These are phyloP conservation scores for Parastagonospora nodorum DNA, from an alignment of 2,329 filamentous ascomycete species.

Conservation along the genomic window DNA sequence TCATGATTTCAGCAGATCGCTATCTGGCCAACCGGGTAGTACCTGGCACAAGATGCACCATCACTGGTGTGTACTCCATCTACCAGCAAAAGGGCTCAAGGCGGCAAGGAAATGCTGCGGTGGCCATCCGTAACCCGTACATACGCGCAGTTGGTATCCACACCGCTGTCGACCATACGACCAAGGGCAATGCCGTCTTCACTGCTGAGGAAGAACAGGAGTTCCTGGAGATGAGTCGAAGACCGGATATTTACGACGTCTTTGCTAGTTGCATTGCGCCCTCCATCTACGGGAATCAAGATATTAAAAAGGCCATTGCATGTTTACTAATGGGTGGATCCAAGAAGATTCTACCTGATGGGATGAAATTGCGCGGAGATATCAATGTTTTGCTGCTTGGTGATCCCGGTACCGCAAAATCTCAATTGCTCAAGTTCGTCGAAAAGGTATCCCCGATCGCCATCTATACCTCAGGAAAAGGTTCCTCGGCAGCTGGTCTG, in stretches of 20 bases:
- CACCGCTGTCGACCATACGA: conserved; percentile 85
- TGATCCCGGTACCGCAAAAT: conserved; percentile 98
- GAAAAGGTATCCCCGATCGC: conserved; percentile 95
- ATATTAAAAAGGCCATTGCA: conserved; percentile 97
- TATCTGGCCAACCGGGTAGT: conserved; percentile 96
- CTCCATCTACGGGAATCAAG: conserved; percentile 92
- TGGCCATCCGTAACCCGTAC: conserved; percentile 95
- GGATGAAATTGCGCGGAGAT: conserved; percentile 96
- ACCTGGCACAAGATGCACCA: conserved; percentile 88
- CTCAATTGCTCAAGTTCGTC: conserved; percentile 94
- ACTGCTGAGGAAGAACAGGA: conserved; percentile 97
- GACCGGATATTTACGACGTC: conserved; percentile 88
- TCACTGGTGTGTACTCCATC: conserved; percentile 98
- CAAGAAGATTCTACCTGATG: conserved; percentile 96
- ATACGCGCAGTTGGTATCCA: conserved; percentile 90
- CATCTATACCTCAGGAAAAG: conserved; percentile 98
- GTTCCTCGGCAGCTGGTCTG: conserved; percentile 94
- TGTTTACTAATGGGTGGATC: conserved; percentile 92
- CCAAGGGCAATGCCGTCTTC: conserved; percentile 82
- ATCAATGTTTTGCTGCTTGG: conserved; percentile 97
- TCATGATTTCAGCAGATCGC: conserved; percentile 93
- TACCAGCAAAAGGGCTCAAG: conserved; percentile 92
- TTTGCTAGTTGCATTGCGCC: conserved; percentile 94
- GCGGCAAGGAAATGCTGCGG: conserved; percentile 75
- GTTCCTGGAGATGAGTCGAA: conserved; percentile 86